Evolutionary conservation across 345 rosid genomes (phyloP).

Genomic region (Citrus trifoliata): DNA sequence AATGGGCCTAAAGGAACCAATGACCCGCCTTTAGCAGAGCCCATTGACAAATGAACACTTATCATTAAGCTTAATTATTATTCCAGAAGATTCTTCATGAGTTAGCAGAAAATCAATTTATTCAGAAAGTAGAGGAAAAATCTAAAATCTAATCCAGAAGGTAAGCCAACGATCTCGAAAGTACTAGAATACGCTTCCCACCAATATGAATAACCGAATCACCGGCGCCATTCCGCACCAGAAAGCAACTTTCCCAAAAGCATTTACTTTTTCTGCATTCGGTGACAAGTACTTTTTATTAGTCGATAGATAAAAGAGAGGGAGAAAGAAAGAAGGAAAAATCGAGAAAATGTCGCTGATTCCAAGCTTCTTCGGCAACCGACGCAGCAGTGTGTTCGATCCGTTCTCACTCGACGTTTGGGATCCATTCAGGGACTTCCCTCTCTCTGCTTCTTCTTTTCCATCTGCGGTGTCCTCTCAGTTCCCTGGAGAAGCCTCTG

Average conservation of each 20-base stretch:
- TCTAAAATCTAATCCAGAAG: rapidly evolving
- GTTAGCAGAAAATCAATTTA: rapidly evolving
- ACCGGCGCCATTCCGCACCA: rapidly evolving
- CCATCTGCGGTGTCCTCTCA: not conserved
- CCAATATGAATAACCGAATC: rapidly evolving
- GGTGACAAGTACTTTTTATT: rapidly evolving
- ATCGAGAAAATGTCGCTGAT: constrained; percentile 7
- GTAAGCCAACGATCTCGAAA: too few relatives aligned
- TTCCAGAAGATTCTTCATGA: too few relatives aligned
- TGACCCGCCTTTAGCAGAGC: too few relatives aligned
- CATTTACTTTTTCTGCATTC: too few relatives aligned
- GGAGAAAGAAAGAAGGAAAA: rapidly evolving
- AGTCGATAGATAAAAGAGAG: too few relatives aligned
- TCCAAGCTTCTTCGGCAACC: constrained; percentile 13
- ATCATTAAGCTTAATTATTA: rapidly evolving
- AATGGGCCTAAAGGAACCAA: too few relatives aligned
- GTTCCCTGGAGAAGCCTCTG: not conserved
- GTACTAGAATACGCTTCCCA: too few relatives aligned
- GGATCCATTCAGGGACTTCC: constrained; percentile 18
- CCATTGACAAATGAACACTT: too few relatives aligned
- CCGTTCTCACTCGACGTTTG: constrained; percentile 21
- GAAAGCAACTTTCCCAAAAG: too few relatives aligned
- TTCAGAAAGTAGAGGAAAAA: too few relatives aligned
- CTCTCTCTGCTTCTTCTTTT: not conserved
- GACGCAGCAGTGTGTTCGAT: constrained; percentile 11